Evolutionary conservation across 108 stramenopile species (phyloP).

Genomic region (Seminavis robusta): DNA sequence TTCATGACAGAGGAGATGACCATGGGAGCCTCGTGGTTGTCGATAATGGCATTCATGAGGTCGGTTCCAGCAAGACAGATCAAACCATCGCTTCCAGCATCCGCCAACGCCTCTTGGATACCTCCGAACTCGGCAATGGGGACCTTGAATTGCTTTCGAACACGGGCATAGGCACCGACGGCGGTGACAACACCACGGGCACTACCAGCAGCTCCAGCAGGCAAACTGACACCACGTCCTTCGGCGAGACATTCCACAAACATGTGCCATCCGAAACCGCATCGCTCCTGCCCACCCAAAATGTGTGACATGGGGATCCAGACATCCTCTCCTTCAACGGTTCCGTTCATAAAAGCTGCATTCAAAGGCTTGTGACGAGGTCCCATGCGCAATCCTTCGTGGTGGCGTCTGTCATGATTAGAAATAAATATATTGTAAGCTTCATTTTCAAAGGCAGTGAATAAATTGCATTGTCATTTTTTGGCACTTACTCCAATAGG

Average conservation of each 20-base stretch:
- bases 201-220: constrained; percentile 92
- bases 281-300: constrained; percentile 94
- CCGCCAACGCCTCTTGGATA: constrained; percentile 95
- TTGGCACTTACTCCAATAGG: constrained; percentile 84
- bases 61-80: constrained; percentile 90
- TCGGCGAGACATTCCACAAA: constrained; percentile 98
- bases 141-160: constrained; percentile 97
- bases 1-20: constrained; percentile 98
- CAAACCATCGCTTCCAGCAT: constrained; percentile 88
- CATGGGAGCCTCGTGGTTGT: constrained; percentile 98
- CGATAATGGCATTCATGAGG: constrained; percentile 97
- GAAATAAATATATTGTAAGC: too few relatives aligned
- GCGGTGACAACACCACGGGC: constrained; percentile 77
- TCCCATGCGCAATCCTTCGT: constrained; percentile 91
- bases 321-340: constrained; percentile 97
- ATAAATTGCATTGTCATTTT: too few relatives aligned
- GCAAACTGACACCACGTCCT: constrained; percentile 94
- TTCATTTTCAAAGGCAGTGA: too few relatives aligned
- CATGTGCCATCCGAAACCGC: constrained; percentile 99
- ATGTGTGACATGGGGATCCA: constrained; percentile 97
- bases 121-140: constrained; percentile 99
- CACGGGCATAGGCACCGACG: constrained; percentile 93
- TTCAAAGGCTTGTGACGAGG: constrained; percentile 88
- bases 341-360: constrained; percentile 98
- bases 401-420: constrained; percentile 83